Evolutionary conservation across 768 basidiomycete species (phyloP), one percentile per base, ranked within the genome.

Genomic region (Suillus weaverae): DNA sequence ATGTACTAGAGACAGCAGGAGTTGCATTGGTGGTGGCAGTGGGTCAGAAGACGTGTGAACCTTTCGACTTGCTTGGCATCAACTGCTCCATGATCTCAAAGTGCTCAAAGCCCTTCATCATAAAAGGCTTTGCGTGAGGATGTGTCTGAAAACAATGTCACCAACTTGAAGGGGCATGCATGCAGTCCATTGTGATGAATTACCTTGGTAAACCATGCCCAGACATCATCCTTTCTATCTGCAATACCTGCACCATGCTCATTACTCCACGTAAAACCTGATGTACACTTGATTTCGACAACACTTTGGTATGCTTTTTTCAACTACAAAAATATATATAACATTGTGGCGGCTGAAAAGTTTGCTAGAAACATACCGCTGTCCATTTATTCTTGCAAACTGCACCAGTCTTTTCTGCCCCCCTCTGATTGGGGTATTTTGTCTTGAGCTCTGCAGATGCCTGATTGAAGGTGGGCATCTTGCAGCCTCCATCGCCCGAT

Each of bases 361-460:
- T 5, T 48, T 20, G 16, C 62, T 39, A 36, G 35, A 20, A n/a
- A 69, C 68, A 32, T 39, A 71, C 69, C 9, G 41, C 41, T 11
- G 30, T 66, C 41, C 63, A 74, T 64, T 74, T 73, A n/a, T 64
- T 67, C 26, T 66, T 60, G 51, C 71, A 73, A 6, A 70, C 33
- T 18, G 63, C 60, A 10, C 56, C 65, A 11, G 62, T 70, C 61
- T 71, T 73, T 7, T 48, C 61, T 14, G 68, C 68, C 32, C 72
- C 71, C 20, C 57, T 67, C 6, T 48, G 61, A n/a, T 46, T 59
- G 4, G 41, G 33, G n/a, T 33, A 41, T 30, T 66, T 41, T 41
- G 4, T 6, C 9, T 38, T 61, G 7, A 71, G 54, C 9, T 59
- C 32, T 10, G 20, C 26, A 35, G 61, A 41, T 41, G 68, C 68